phyloP scores from a whole-genome alignment of 352 stramenopile species.

The Pythium aquatile region DNA sequence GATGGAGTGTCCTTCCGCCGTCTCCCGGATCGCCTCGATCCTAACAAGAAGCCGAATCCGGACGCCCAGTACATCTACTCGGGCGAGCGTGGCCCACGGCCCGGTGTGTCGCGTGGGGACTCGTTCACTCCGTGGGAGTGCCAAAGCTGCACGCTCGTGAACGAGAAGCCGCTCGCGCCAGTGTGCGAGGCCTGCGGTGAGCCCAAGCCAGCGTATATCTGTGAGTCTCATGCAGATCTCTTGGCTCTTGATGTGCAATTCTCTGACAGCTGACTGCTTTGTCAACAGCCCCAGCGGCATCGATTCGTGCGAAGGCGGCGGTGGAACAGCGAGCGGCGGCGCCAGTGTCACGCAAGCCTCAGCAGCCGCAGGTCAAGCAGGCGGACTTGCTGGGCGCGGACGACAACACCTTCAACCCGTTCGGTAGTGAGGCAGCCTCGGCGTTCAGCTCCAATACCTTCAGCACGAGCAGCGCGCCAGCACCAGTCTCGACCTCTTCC shows the following conservation, averaged over 20 bases:
- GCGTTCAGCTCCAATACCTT: constrained; percentile 22
- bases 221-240: constrained; percentile 31
- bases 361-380: constrained; percentile 17
- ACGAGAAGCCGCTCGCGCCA: constrained; percentile 69
- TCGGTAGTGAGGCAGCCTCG: constrained; percentile 12
- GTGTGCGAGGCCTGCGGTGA: constrained; percentile 73
- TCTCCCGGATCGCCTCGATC: constrained; percentile 54
- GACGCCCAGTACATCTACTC: constrained; percentile 51
- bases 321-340: constrained; percentile 27
- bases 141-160: constrained; percentile 70
- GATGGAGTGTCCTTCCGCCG: constrained; percentile 79
- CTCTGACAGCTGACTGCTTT: background rate
- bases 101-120: constrained; percentile 38
- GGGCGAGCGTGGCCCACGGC: constrained; percentile 23
- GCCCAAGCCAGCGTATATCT: constrained; percentile 60
- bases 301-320: constrained; percentile 46
- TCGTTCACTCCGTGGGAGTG: constrained; percentile 76
- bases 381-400: constrained; percentile 17
- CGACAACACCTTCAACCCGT: constrained; percentile 28
- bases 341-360: constrained; percentile 5
- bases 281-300: constrained; percentile 41
- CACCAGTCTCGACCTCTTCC: constrained; percentile 11
- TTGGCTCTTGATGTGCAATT: background rate
- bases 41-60: constrained; percentile 28
- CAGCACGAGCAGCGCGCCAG: constrained; percentile 12